These are phyloP conservation scores for Brettanomyces naardenensis DNA, from an alignment of 805 yeast species.

Conservation along the genomic window DNA sequence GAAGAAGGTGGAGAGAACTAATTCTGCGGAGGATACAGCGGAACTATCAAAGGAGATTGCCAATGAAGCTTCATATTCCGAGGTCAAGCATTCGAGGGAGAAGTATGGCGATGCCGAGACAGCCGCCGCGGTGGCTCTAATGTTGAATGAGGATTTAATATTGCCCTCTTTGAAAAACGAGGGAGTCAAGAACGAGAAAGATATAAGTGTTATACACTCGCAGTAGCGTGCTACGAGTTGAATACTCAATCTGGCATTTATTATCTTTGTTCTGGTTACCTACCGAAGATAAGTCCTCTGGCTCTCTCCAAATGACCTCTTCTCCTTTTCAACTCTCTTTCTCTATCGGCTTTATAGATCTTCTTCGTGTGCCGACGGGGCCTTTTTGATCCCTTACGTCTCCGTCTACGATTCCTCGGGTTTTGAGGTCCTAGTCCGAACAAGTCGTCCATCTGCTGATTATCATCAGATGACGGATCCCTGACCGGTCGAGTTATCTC, in stretches of 20 bases:
- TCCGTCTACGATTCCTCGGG: neutral
- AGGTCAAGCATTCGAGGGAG: neutral
- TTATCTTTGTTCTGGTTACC: too few species aligned
- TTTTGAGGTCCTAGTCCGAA: neutral
- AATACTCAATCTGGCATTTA: too few species aligned
- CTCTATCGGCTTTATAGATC: neutral
- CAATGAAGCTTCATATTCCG: neutral
- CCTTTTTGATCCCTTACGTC: neutral
- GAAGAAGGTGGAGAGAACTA: slow-evolving; percentile 30
- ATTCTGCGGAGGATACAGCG: neutral
- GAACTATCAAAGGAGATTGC: neutral
- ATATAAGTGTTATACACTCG: too few species aligned
- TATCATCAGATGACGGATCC: too few species aligned
- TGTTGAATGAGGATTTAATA: neutral
- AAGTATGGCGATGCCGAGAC: neutral
- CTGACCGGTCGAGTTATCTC: too few species aligned
- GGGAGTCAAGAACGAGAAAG: too few species aligned
- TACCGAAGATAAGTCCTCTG: too few species aligned
- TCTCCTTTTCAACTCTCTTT: neutral
- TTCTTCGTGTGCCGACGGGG: too few species aligned
- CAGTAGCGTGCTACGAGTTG: too few species aligned
- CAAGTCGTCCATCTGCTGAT: neutral
- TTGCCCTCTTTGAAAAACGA: slow-evolving; percentile 1
- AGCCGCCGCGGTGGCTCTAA: neutral
- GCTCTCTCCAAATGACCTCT: too few species aligned